These are phyloP conservation scores for Diaporthe amygdali DNA, from an alignment of 2,329 filamentous ascomycete species.

Conservation along the genomic window DNA sequence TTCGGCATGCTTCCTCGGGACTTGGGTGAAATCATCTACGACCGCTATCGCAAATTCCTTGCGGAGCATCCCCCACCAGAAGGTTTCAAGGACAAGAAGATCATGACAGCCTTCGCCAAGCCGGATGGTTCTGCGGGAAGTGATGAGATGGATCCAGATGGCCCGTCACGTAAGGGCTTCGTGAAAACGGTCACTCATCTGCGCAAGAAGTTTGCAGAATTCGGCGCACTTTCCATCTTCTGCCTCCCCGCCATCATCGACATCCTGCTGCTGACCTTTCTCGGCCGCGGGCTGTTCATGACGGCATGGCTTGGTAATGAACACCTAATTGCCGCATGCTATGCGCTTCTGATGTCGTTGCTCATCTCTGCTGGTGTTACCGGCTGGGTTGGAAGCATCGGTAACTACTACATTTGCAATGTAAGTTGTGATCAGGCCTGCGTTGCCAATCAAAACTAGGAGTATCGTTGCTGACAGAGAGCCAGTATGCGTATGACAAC, in stretches of 20 bases:
- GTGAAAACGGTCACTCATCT: slow-evolving; percentile 27
- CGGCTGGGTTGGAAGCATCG: slow-evolving; percentile 67
- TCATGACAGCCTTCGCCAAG: slow-evolving; percentile 42
- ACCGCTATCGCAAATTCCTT: slow-evolving; percentile 36
- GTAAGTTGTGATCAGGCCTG: slow-evolving; percentile 27
- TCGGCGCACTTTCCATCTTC: slow-evolving; percentile 66
- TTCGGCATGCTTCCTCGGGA: slow-evolving; percentile 59
- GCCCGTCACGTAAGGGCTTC: slow-evolving; percentile 27
- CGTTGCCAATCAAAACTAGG: not conserved
- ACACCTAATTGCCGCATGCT: slow-evolving; percentile 56
- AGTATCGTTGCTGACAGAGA: not conserved
- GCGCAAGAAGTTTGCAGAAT: slow-evolving; percentile 43
- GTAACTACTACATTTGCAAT: slow-evolving; percentile 62
- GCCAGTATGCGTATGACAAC: slow-evolving; percentile 43
- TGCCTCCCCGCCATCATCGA: slow-evolving; percentile 67
- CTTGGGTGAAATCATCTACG: slow-evolving; percentile 49
- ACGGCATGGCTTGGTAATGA: slow-evolving; percentile 60
- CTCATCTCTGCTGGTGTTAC: slow-evolving; percentile 65
- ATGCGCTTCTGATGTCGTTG: slow-evolving; percentile 63
- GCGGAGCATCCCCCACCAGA: slow-evolving; percentile 32
- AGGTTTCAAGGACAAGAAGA: slow-evolving; percentile 31
- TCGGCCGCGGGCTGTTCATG: slow-evolving; percentile 65
- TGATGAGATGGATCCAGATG: slow-evolving; percentile 26
- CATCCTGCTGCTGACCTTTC: slow-evolving; percentile 62
- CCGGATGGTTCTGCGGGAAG: slow-evolving; percentile 28